Evolutionary conservation across 2,329 filamentous ascomycete species (phyloP), one percentile per base, ranked within the genome.

Genomic region (Cladobotryum mycophilum): DNA sequence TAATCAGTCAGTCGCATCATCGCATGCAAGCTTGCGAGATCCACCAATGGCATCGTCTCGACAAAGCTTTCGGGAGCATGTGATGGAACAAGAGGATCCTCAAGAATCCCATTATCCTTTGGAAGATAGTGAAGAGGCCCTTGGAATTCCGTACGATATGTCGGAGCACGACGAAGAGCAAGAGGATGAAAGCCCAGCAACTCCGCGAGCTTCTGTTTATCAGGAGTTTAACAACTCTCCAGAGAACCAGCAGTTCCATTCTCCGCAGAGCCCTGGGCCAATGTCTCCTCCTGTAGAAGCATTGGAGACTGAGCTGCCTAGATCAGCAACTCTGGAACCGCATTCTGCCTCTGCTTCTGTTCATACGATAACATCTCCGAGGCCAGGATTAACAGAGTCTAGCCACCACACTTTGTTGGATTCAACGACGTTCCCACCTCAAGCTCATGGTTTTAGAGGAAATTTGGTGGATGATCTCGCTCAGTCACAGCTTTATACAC

Each of bases 401-500:
- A 22, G 18, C 4, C 9, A 15, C 7, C 7, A 18, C 5, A 30
- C 42, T 17, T 9, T 45, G 12, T 11, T 30, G 12, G 45, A 15
- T n/a, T 47, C 45, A 14, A 20, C 13, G 34, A 54, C 14, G 5
- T 34, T 37, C n/a, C 40, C 34, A 30, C 25, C 22, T 42, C 50
- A 15, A 34, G 52, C 13, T 30, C 34, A 37, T 8, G 18, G 4
- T 6, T 30, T 35, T 38, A 9, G 34, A 11, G 48, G 38, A 13
- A 49, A 52, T 4, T 57, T 58, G 20, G 46, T 53, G 4, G 74
- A 81, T 34, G 80, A 84, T 53, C 69, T 87, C 17, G 67, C 78
- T 3, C 71, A 80, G 55, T 92, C 88, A 5, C 84, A 80, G 38
- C 62, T 90, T 1, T 92, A 87, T 61, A 89, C 81, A 35, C 86